Percentiles rank a stretch among this genome's conserved stretches.
Conservation (phyloP, 192 early-diverging fungal species). For the Coemansia sp. region DNA sequence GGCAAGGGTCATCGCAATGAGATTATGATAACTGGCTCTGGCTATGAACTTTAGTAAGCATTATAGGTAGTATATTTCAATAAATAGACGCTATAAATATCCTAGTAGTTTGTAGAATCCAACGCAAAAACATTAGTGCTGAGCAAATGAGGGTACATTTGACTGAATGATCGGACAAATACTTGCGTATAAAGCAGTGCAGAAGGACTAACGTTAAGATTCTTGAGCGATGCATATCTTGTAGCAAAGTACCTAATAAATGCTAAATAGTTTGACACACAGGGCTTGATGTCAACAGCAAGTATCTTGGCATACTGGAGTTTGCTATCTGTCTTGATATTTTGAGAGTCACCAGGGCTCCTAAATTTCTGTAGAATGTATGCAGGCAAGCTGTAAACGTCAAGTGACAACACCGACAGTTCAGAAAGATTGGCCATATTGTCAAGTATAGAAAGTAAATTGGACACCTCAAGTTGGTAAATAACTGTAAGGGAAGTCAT, state of each 20-base stretch:
- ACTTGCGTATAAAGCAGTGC: background rate
- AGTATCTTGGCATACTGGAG: constrained; percentile 2
- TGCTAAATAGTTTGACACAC: constrained; percentile 3
- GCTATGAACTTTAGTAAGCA: background rate
- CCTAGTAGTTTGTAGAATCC: background rate
- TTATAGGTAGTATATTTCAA: background rate
- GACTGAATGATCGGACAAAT: background rate
- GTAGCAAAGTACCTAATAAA: constrained; percentile 9
- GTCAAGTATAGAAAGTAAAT: background rate
- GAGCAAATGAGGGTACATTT: background rate
- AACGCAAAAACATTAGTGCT: background rate
- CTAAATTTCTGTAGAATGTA: background rate
- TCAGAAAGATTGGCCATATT: background rate
- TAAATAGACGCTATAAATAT: background rate
- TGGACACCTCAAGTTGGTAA: background rate
- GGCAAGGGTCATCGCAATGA: background rate
- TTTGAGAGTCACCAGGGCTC: too few species aligned
- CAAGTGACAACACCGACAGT: background rate
- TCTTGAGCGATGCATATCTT: background rate
- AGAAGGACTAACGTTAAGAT: constrained; percentile 9
- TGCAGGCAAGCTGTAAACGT: background rate
- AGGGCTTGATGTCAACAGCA: constrained; percentile 4
- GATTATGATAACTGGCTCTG: background rate
- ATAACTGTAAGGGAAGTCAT: constrained; percentile 6
- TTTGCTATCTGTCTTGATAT: background rate